Percentiles rank a stretch among this genome's conserved stretches.
Conservation (phyloP, 2,329 filamentous ascomycete genomes). For the Colletotrichum sp. region DNA sequence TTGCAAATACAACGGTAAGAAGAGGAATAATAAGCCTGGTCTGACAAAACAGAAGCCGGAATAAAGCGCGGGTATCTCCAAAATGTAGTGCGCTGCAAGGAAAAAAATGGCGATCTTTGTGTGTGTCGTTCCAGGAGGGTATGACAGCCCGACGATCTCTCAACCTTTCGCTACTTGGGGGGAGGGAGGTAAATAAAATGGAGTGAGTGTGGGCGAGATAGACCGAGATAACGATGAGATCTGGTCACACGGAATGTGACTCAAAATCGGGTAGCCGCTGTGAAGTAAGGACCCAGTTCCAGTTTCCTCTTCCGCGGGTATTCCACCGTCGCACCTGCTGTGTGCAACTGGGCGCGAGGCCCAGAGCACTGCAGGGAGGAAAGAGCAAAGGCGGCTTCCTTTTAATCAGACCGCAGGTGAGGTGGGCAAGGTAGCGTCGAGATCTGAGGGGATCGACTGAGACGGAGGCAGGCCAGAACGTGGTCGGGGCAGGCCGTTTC, state of each 20-base stretch:
- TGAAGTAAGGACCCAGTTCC: not conserved
- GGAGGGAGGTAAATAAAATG: not conserved
- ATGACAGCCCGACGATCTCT: not conserved
- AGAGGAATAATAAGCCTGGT: not conserved
- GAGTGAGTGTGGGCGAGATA: not conserved
- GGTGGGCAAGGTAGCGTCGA: not conserved
- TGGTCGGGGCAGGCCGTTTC: not conserved
- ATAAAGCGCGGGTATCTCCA: slow-evolving; percentile 18
- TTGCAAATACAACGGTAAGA: not conserved
- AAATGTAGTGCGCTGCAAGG: slow-evolving; percentile 1
- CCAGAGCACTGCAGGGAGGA: slow-evolving; percentile 9
- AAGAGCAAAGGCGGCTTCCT: not conserved
- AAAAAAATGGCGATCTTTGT: not conserved
- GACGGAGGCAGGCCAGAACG: not conserved
- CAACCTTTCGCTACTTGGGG: not conserved
- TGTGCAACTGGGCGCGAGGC: slow-evolving; percentile 15
- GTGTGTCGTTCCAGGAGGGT: not conserved
- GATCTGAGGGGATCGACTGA: not conserved
- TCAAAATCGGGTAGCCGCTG: slow-evolving; percentile 1
- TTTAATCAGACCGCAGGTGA: not conserved
- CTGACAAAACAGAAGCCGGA: not conserved
- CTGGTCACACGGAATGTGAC: slow-evolving; percentile 14
- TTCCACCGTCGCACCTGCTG: slow-evolving; percentile 2
- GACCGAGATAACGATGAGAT: not conserved
- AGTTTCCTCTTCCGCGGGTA: not conserved